A percentile compares a stretch with the other conserved stretches of the same genome.
Evolutionary conservation across 495 filamentous ascomycete genomes (phyloP).

Genomic region (Daldinia concentrica): DNA sequence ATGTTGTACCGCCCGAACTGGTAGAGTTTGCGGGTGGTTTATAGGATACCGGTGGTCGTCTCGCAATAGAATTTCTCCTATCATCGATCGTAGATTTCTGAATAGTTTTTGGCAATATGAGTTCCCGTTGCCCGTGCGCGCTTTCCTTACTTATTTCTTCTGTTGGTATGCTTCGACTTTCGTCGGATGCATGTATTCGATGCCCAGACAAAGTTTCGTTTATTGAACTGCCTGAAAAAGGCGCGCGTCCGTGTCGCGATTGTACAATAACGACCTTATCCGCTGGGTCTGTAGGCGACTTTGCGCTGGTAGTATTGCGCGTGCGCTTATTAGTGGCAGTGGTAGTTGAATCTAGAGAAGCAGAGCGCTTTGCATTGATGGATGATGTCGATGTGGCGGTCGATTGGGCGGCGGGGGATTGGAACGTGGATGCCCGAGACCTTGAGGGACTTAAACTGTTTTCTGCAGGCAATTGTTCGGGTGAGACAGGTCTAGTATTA

Average conservation of each 20-base stretch:
- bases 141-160: slow-evolving; percentile 46
- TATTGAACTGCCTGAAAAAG: slow-evolving; percentile 26
- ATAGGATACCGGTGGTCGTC: slow-evolving; percentile 56
- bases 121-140: slow-evolving; percentile 53
- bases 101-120: slow-evolving; percentile 49
- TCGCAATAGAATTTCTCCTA: slow-evolving; percentile 47
- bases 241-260: slow-evolving; percentile 38
- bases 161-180: slow-evolving; percentile 15
- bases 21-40: slow-evolving; percentile 46
- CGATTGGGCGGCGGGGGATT: slow-evolving; percentile 42
- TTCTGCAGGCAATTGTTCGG: slow-evolving; percentile 27
- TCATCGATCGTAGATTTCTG: slow-evolving; percentile 50
- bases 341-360: slow-evolving; percentile 49
- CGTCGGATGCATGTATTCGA: slow-evolving; percentile 32
- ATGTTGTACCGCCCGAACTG: slow-evolving; percentile 45
- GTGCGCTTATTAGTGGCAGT: slow-evolving; percentile 4
- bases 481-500: slow-evolving; percentile 43
- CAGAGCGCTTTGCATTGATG: slow-evolving; percentile 50
- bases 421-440: slow-evolving; percentile 54
- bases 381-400: slow-evolving; percentile 41
- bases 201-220: slow-evolving; percentile 16
- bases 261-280: slow-evolving; percentile 33
- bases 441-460: slow-evolving; percentile 42
- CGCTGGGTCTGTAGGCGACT: slow-evolving; percentile 33
- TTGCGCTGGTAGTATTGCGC: slow-evolving; percentile 36